Percentiles rank a stretch among this genome's conserved stretches.
Evolutionary conservation across 352 stramenopile genomes (phyloP).

Genomic region (Achlya hypogyna): DNA sequence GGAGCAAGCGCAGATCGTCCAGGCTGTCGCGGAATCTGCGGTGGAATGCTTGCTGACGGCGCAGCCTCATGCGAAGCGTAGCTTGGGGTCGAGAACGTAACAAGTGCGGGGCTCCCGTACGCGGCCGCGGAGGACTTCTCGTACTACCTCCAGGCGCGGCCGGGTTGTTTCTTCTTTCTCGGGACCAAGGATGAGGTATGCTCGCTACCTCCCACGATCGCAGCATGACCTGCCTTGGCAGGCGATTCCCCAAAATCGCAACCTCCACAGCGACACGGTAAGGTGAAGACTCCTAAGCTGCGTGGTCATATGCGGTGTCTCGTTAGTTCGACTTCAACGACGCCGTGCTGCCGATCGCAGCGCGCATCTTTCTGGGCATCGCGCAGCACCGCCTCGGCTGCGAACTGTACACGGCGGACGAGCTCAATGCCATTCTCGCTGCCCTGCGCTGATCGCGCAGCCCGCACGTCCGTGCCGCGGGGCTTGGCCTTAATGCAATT

Average conservation of each 20-base stretch:
- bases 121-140: constrained; percentile 94
- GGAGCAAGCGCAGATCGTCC: constrained; percentile 60
- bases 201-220: neutral
- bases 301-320: no score
- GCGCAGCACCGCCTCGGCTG: constrained; percentile 57
- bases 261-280: constrained; percentile 37
- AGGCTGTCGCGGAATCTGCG: constrained; percentile 63
- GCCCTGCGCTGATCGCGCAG: neutral
- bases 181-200: constrained; percentile 53
- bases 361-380: constrained; percentile 68
- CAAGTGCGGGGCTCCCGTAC: constrained; percentile 65
- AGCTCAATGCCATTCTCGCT: constrained; percentile 25
- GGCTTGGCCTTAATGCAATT: no score
- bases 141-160: constrained; percentile 77
- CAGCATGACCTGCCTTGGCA: neutral
- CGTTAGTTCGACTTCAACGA: constrained; percentile 69
- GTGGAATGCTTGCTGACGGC: constrained; percentile 16
- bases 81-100: constrained; percentile 43
- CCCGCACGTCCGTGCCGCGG: no score
- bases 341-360: constrained; percentile 61
- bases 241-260: constrained; percentile 3
- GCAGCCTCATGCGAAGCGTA: no score
- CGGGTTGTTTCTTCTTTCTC: constrained; percentile 79
- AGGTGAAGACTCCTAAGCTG: no score
- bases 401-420: constrained; percentile 51